Evolutionary conservation across 2,329 filamentous ascomycete species (phyloP), one percentile per base, ranked within the genome.

Genomic region (Endothia cerciana): DNA sequence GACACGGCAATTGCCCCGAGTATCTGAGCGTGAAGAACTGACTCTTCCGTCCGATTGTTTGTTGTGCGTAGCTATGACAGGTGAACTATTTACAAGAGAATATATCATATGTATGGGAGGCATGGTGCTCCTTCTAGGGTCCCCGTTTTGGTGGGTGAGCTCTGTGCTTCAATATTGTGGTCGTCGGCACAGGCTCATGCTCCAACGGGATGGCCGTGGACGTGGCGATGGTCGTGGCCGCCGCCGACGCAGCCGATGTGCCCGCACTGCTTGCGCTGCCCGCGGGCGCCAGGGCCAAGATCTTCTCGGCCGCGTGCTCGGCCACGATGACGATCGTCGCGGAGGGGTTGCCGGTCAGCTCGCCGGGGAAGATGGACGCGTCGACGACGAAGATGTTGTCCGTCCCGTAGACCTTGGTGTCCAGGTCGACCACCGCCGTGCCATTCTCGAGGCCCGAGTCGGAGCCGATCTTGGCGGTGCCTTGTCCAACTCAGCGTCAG

Each of bases 371-470:
- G 45, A 68, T 64, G 15, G 64, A 67, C 13, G 67, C 67, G 58
- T 68, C 67, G 11, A 67, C 67, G 28, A 68, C 64, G n/a, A 68
- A 68, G 25, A 68, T 62, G 65, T 68, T 68, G 58, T 68, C 67
- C 5, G 67, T 68, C 25, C 67, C 67, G 45, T 60, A 68, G 28
- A 68, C 67, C 65, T 61, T 68, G 17, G 67, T 62, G 43, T 68
- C 60, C 30, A 62, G n/a, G 53, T 68, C 67, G 25, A 68, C 67
- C 22, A 68, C 67, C n/a, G 67, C 67, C 11, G 64, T 56, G 15
- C 67, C 67, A 28, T 63, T 63, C 2, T 41, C 60, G 25, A n/a
- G 67, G 30, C 67, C 67, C 30, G 66, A 65, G 61, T 68, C 67
- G 53, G 62, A 51, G 43, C 67, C 67, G 15, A 68, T 56, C 67